These are phyloP conservation scores for Guadua angustifolia DNA, from an alignment of 176 grass and related monocot genomes.

Conservation along the genomic window DNA sequence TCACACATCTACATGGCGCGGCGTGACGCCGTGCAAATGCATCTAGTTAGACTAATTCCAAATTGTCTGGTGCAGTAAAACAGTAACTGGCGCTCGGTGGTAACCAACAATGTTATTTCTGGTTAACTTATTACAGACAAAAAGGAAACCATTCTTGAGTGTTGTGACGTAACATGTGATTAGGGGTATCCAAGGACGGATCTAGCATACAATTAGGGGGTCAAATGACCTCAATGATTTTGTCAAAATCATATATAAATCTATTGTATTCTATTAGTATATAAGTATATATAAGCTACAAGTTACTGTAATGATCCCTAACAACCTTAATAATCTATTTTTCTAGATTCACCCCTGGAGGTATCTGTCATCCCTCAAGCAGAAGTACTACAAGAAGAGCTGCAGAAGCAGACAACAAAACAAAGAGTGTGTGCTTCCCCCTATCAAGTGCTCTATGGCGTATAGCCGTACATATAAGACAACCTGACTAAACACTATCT, in stretches of 20 bases:
- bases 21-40: too few species aligned
- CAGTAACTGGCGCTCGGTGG: neutral
- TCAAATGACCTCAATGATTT: too few species aligned
- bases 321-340: too few species aligned
- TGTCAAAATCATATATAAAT: too few species aligned
- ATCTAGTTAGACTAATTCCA: neutral
- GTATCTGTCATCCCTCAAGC: neutral
- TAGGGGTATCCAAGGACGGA: neutral
- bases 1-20: too few species aligned
- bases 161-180: neutral
- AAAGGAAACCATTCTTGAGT: neutral
- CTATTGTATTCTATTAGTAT: too few species aligned
- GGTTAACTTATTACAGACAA: neutral
- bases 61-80: neutral
- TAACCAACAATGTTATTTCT: neutral
- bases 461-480: neutral
- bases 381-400: neutral
- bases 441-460: neutral
- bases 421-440: neutral
- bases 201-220: too few species aligned
- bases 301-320: too few species aligned
- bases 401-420: neutral
- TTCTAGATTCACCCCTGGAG: too few species aligned
- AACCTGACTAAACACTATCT: conserved; percentile 15
- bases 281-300: too few species aligned